phyloP scores from a whole-genome alignment of 768 basidiomycete species.

The Lactarius deliciosus region DNA sequence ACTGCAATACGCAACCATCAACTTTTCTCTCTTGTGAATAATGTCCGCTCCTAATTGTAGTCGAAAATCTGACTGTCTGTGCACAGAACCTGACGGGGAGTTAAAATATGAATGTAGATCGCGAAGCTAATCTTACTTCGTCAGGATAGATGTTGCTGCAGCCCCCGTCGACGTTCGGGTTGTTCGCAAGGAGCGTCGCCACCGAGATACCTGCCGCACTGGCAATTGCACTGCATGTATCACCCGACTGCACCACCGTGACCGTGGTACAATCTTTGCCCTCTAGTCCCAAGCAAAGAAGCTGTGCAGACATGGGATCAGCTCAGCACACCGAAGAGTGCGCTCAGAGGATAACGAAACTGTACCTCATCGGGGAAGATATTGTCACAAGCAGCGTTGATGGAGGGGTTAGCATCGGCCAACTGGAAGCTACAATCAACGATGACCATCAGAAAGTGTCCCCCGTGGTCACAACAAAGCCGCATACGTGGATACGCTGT shows the following conservation, averaged over 20 bases:
- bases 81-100: conserved; percentile 3
- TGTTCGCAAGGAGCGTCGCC: conserved; percentile 63
- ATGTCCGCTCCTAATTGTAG: neutral
- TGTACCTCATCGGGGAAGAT: conserved; percentile 49
- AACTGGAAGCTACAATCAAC: conserved; percentile 52
- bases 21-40: neutral
- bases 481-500: conserved; percentile 48
- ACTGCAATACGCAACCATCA: neutral
- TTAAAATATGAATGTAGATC: neutral
- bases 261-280: conserved; percentile 57
- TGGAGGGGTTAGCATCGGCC: conserved; percentile 47
- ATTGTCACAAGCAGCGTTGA: conserved; percentile 57
- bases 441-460: neutral
- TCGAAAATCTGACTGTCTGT: neutral
- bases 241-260: conserved; percentile 48
- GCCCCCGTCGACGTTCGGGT: conserved; percentile 61
- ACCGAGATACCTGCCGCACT: conserved; percentile 44
- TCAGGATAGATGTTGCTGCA: conserved; percentile 72
- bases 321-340: neutral
- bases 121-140: conserved; percentile 49
- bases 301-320: neutral
- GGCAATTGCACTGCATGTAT: conserved; percentile 51
- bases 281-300: conserved; percentile 54
- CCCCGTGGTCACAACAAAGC: neutral
- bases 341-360: neutral